phyloP scores from a whole-genome alignment of 148 eudicot species.

The Diospyros kaki region DNA sequence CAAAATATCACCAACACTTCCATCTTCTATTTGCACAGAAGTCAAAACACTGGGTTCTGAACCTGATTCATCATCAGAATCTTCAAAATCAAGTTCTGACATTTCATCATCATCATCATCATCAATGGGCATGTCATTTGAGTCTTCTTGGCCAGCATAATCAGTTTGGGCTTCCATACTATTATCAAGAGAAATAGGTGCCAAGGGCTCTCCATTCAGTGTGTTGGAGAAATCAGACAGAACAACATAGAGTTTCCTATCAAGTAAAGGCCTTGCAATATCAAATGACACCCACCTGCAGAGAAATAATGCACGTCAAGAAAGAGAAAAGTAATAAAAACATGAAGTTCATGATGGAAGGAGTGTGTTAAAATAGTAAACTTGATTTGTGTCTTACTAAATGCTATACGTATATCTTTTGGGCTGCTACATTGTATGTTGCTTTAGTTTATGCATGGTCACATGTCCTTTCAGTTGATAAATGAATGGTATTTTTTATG shows the following conservation, averaged over 20 bases:
- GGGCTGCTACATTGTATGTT: too few relatives aligned
- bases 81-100: constrained; percentile 45
- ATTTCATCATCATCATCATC: constrained; percentile 60
- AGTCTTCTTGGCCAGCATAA: constrained; percentile 37
- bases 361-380: too few relatives aligned
- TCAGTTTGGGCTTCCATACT: constrained; percentile 41
- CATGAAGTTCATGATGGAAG: constrained; percentile 2
- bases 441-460: too few relatives aligned
- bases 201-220: constrained; percentile 32
- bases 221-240: constrained; percentile 53
- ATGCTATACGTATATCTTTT: too few relatives aligned
- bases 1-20: constrained; percentile 39
- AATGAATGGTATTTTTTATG: too few relatives aligned
- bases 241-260: constrained; percentile 52
- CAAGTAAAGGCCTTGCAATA: constrained; percentile 64
- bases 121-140: constrained; percentile 47
- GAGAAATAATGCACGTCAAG: constrained; percentile 14
- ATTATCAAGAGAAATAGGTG: constrained; percentile 22
- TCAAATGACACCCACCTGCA: constrained; percentile 77
- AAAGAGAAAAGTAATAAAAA: constrained; percentile 4
- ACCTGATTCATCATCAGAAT: constrained; percentile 59
- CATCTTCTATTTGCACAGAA: constrained; percentile 28
- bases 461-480: too few relatives aligned
- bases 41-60: constrained; percentile 33
- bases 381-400: too few relatives aligned